These are phyloP conservation scores for Pezicula carpinea DNA, from an alignment of 2,329 filamentous ascomycete genomes.

Conservation along the genomic window DNA sequence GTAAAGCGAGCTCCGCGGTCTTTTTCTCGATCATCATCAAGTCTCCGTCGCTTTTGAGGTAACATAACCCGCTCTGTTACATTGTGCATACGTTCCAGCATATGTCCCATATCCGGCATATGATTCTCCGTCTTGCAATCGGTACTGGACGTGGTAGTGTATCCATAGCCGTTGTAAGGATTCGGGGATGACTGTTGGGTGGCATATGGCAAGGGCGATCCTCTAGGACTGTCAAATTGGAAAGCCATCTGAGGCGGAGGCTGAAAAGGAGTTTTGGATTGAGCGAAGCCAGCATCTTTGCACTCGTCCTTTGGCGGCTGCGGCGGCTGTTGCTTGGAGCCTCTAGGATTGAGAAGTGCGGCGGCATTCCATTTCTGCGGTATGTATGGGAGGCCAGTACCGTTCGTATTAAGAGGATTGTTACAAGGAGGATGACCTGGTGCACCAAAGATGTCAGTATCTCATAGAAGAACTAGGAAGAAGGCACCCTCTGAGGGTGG, in stretches of 20 bases:
- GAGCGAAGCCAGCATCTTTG: neutral
- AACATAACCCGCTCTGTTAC: slow-evolving; percentile 61
- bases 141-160: neutral
- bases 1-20: slow-evolving; percentile 37
- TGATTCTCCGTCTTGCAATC: neutral
- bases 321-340: slow-evolving; percentile 16
- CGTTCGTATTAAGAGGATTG: slow-evolving; percentile 18
- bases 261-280: slow-evolving; percentile 9
- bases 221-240: slow-evolving; percentile 26
- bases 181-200: slow-evolving; percentile 4
- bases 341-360: slow-evolving; percentile 38
- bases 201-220: slow-evolving; percentile 7
- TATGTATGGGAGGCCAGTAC: slow-evolving; percentile 9
- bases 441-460: slow-evolving; percentile 13
- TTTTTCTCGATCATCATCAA: slow-evolving; percentile 39
- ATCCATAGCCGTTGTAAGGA: neutral
- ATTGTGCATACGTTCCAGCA: slow-evolving; percentile 74
- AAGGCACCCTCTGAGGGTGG: too few species aligned
- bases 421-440: slow-evolving; percentile 24
- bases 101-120: slow-evolving; percentile 45
- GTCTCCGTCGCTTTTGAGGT: slow-evolving; percentile 63
- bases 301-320: slow-evolving; percentile 9
- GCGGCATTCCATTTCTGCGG: slow-evolving; percentile 35
- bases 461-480: neutral
- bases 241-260: slow-evolving; percentile 17